Evolutionary conservation across 2,329 filamentous ascomycete genomes (phyloP).

Genomic region (Dryadomyces quercivorus): DNA sequence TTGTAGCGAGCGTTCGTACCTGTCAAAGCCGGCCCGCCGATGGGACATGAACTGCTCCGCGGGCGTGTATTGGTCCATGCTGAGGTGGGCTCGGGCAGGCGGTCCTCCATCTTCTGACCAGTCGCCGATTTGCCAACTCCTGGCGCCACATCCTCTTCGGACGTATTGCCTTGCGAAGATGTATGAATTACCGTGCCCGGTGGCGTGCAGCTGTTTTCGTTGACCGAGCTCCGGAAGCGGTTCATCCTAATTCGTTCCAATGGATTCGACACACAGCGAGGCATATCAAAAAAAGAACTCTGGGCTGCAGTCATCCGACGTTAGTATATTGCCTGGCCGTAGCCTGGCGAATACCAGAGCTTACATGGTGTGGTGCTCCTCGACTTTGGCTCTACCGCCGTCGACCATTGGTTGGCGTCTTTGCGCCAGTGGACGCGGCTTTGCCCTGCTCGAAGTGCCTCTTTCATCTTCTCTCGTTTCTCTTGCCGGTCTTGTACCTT

Average conservation of each 20-base stretch:
- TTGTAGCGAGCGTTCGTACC: background rate
- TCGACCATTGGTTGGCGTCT: conserved; percentile 37
- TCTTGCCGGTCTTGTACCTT: conserved; percentile 25
- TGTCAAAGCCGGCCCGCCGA: background rate
- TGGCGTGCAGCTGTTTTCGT: conserved; percentile 15
- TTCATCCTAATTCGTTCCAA: background rate
- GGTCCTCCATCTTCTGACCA: background rate
- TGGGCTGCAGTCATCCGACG: background rate
- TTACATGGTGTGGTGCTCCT: conserved; percentile 11
- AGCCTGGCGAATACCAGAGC: background rate
- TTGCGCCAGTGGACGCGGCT: conserved; percentile 30
- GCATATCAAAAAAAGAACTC: background rate
- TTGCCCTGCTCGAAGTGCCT: conserved; percentile 21
- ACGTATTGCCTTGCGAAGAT: conserved; percentile 8
- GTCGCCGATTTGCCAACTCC: background rate
- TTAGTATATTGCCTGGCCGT: background rate
- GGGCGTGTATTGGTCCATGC: background rate
- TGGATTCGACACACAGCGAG: background rate
- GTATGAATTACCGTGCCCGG: conserved; percentile 27
- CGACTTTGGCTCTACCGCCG: conserved; percentile 34
- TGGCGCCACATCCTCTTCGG: background rate
- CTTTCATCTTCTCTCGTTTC: conserved; percentile 29
- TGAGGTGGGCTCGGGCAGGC: background rate
- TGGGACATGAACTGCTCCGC: background rate
- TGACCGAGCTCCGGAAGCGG: background rate